A percentile compares a stretch with the other conserved stretches of the same genome.
Evolutionary conservation across 2,329 filamentous ascomycete genomes (phyloP).

Genomic region (Colletotrichum sp.): DNA sequence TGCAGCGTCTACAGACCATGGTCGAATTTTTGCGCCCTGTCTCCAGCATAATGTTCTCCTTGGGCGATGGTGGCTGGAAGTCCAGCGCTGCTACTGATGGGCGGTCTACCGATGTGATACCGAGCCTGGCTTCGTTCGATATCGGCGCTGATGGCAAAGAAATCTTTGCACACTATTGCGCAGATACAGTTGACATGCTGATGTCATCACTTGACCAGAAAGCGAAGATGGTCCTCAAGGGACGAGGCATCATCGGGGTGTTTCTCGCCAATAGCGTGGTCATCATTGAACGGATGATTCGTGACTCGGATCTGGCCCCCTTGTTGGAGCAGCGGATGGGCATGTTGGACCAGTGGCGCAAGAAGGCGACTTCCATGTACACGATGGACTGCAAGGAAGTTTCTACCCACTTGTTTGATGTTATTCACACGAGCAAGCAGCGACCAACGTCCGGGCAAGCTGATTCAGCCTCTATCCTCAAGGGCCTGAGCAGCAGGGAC

Average conservation of each 20-base stretch:
- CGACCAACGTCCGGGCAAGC: slow-evolving; percentile 76
- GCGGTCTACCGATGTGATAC: slow-evolving; percentile 67
- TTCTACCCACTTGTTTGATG: slow-evolving; percentile 83
- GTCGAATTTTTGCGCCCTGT: slow-evolving; percentile 85
- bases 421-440: slow-evolving; percentile 84
- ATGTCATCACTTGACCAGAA: slow-evolving; percentile 78
- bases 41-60: slow-evolving; percentile 86
- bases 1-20: slow-evolving; percentile 86
- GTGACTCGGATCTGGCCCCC: slow-evolving; percentile 76
- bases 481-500: slow-evolving; percentile 84
- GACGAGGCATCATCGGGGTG: slow-evolving; percentile 80
- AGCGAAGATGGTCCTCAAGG: slow-evolving; percentile 73
- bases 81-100: slow-evolving; percentile 53
- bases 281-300: slow-evolving; percentile 84
- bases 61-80: slow-evolving; percentile 93
- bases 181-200: slow-evolving; percentile 85
- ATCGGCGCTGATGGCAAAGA: slow-evolving; percentile 87
- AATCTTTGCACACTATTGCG: slow-evolving; percentile 87
- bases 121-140: slow-evolving; percentile 80
- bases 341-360: slow-evolving; percentile 82
- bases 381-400: slow-evolving; percentile 88
- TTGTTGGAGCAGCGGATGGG: slow-evolving; percentile 72
- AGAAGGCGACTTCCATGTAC: slow-evolving; percentile 83
- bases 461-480: slow-evolving; percentile 87
- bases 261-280: slow-evolving; percentile 90